Evolutionary conservation across 148 eudicot genomes (phyloP), one percentile per base, ranked within the genome.

Genomic region (Nepenthes gracilis): DNA sequence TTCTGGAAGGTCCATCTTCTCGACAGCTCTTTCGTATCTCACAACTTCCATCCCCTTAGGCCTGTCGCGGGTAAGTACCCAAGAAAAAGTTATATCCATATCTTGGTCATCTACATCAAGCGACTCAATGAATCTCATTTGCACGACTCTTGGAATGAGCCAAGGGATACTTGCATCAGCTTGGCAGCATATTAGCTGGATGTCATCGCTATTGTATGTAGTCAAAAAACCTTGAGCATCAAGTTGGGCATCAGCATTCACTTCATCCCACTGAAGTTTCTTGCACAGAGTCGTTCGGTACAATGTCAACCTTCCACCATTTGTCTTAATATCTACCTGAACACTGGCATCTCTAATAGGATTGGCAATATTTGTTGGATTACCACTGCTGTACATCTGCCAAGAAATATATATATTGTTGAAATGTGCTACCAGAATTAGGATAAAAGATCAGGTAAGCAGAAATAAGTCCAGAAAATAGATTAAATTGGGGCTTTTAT

Each of bases 321-420:
- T 58, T 54, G 96, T 81, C 78, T 81, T 85, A 33, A 92, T 84
- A 74, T 88, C 94, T 75, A 92, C 78, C 67, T 88, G 96, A 75
- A 85, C 91, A 77, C 83, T 80, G 61, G 87, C 96, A 72, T 92
- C 97, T 64, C 81, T 88, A 59, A 92, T 80, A 49, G 97, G 97
- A 74, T 92, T 92, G 62, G 96, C 90, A 68, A 85, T 85, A 74
- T 93, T 93, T 61, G 99, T 86, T 35, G 99, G 99, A 71, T 93
- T 93, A 60, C 96, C 96, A 70, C 99, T 93, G 81, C 99, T 93
- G 68, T 93, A 93, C 95, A 93, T 93, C 99, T 93, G 86, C 68
- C 77, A 49, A 65, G 59, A 47, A 64, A 65, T 43, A 15, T 50
- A 47, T 59, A 55, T 7, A 8, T 7, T 32, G 36, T 23, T 1